Evolutionary conservation across 164 flowering plant genomes (phyloP).

Genomic region (Vitis rupestris): DNA sequence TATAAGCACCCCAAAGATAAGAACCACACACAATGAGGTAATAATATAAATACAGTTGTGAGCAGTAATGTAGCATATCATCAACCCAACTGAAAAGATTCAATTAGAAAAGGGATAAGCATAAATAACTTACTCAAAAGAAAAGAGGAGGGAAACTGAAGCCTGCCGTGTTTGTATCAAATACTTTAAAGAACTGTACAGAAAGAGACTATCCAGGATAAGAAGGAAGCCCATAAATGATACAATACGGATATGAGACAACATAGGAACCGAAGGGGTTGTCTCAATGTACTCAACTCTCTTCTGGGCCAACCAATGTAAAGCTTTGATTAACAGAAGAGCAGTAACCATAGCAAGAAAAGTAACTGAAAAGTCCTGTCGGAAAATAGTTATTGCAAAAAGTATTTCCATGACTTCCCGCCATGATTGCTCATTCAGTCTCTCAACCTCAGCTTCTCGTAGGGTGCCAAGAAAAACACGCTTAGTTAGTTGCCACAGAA

Average conservation of each 20-base stretch:
- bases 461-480: constrained; percentile 78
- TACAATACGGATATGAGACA: constrained; percentile 83
- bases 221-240: constrained; percentile 91
- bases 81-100: not conserved
- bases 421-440: constrained; percentile 97
- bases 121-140: constrained; percentile 85
- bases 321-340: constrained; percentile 75
- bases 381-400: constrained; percentile 90
- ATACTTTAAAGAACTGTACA: constrained; percentile 60
- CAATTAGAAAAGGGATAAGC: not conserved
- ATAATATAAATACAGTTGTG: not conserved
- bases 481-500: constrained; percentile 80
- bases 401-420: constrained; percentile 97
- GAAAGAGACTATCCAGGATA: constrained; percentile 63
- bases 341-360: constrained; percentile 92
- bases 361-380: constrained; percentile 88
- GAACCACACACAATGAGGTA: too few species aligned
- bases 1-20: too few species aligned
- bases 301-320: constrained; percentile 99
- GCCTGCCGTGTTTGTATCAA: constrained; percentile 72
- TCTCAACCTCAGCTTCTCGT: constrained; percentile 97
- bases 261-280: constrained; percentile 76
- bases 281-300: constrained; percentile 98
- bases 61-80: not conserved
- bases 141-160: constrained; percentile 90